Base-by-base conservation (phyloP, 2,329 filamentous ascomycete species). In the Aspergillus proliferans region DNA sequence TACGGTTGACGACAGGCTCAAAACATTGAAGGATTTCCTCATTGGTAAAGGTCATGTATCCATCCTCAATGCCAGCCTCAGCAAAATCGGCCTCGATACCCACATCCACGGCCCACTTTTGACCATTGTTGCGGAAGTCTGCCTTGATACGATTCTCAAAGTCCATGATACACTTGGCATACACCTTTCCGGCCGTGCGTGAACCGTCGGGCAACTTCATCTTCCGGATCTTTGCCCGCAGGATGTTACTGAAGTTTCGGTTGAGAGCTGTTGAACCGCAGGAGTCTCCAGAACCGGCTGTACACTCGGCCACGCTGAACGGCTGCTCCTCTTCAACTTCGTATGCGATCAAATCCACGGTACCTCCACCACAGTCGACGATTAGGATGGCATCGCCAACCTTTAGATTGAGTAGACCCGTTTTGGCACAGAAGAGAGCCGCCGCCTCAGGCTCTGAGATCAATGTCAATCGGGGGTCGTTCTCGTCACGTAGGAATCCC, bases 61-160 rank as follows among this genome's bases (percentile, higher is more conserved):
- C 92, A 72, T 98, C 93, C 74, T 97, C 93, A 59, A 98, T 97
- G 59, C 90, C 91, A 28, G 93, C 93, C 67, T 97, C 93, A 36
- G 92, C 92, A 75, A 94, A 97, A 66, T 97, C 93, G 40, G 92
- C 90, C 76, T 98, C 93, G 63, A 98, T 97, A 65, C 93, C 93
- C 45, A 98, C 93, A 67, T 98, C 93, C 18, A 97, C 91, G 41
- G 93, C 93, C 93, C 93, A 97, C 71, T 97, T 97, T 72, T 97
- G 92, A 45, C 92, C 91, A 70, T 96, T 97, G 76, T 97, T 97
- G 57, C 93, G 84, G 85, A 98, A 98, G 71, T 97, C 93, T 45
- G 93, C 93, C 79, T 98, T 98, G 81, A 98, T 96, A 70, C 93
- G 81, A 81, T 97, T 97, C 77, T 98, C 93, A 64, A 98, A 98